A percentile compares a stretch with the other conserved stretches of the same genome.
Evolutionary conservation across 2,329 filamentous ascomycete genomes (phyloP).

Genomic region (Diaporthe destruens): DNA sequence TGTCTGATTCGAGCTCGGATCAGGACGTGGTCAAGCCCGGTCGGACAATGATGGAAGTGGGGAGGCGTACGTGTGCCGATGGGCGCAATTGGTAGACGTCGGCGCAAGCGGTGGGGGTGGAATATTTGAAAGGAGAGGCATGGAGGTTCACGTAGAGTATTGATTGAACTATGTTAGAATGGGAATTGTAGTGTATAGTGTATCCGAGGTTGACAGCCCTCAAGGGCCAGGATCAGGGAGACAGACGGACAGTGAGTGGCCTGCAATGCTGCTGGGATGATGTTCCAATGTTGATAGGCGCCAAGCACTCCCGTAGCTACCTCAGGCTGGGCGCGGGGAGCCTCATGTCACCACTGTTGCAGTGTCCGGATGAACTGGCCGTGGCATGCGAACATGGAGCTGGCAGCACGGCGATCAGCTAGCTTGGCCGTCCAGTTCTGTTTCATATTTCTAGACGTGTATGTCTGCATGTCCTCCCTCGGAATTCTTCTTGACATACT

Average conservation of each 20-base stretch:
- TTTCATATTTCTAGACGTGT: conserved; percentile 9
- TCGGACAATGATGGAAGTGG: conserved; percentile 20
- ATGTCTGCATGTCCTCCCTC: background rate
- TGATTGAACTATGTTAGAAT: background rate
- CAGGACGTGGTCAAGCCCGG: conserved; percentile 1
- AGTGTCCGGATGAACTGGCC: conserved; percentile 1
- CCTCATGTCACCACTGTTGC: background rate
- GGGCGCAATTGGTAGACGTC: conserved; percentile 18
- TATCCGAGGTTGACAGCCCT: conserved; percentile 1
- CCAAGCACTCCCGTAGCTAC: background rate
- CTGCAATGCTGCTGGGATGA: background rate
- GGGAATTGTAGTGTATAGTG: background rate
- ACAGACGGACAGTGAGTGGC: background rate
- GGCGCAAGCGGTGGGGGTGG: conserved; percentile 3
- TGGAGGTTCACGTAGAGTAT: conserved; percentile 2
- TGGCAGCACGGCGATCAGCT: background rate
- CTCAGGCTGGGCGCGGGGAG: background rate
- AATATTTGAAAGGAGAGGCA: background rate
- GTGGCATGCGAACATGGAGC: conserved; percentile 2
- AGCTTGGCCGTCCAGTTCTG: background rate
- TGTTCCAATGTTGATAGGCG: background rate
- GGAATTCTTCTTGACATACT: background rate
- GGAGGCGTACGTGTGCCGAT: conserved; percentile 27
- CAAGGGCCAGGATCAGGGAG: background rate
- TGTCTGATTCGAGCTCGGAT: conserved; percentile 20